These are phyloP conservation scores for Cucurbita ficifolia DNA, from an alignment of 306 rosid genomes.

Conservation along the genomic window DNA sequence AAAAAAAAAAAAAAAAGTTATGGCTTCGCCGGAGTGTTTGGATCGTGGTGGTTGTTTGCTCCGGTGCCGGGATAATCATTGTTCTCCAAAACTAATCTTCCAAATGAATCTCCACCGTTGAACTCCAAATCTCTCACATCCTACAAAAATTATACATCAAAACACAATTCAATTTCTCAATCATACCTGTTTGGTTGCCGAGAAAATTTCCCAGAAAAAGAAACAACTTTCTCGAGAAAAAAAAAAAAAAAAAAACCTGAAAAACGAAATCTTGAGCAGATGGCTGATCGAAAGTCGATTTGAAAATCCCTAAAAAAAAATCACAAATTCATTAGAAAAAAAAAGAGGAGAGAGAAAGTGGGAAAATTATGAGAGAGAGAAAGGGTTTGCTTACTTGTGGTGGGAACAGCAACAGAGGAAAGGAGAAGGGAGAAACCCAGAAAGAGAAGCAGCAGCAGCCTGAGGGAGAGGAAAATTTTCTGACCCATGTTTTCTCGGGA, in stretches of 20 bases:
- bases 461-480: not conserved
- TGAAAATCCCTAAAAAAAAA: slow-evolving; percentile 13
- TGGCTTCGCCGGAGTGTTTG: slow-evolving; percentile 34
- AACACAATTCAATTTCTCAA: not conserved
- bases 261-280: slow-evolving; percentile 8
- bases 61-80: slow-evolving; percentile 52
- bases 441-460: slow-evolving; percentile 1
- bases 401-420: slow-evolving; percentile 12
- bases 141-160: slow-evolving; percentile 6
- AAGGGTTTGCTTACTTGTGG: slow-evolving; percentile 29
- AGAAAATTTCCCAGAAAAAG: not conserved
- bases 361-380: not conserved
- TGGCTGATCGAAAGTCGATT: slow-evolving; percentile 13
- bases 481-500: not conserved
- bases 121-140: slow-evolving; percentile 8
- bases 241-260: slow-evolving; percentile 9
- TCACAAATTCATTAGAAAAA: not conserved
- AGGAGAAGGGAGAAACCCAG: slow-evolving; percentile 13
- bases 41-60: slow-evolving; percentile 49
- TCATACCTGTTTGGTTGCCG: not conserved
- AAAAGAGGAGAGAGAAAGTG: not conserved
- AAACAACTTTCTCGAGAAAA: not conserved
- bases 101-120: slow-evolving; percentile 11
- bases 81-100: slow-evolving; percentile 36
- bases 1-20: not conserved